Evolutionary conservation across 1,139 yeast species (phyloP).

Genomic region (Debaryomycetaceae sp.): DNA sequence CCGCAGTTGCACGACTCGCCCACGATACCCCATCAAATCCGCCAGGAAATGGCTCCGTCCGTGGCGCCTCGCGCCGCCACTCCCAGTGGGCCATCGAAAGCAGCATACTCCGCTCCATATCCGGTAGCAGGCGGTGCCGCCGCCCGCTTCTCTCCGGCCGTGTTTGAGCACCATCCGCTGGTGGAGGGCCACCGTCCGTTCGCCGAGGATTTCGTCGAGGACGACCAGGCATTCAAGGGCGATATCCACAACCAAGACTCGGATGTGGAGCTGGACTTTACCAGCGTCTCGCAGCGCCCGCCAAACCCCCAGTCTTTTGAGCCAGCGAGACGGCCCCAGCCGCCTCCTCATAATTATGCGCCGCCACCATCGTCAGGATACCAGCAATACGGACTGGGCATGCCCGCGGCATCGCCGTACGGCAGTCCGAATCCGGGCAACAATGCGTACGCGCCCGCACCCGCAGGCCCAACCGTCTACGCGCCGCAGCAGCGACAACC

Average conservation of each 20-base stretch:
- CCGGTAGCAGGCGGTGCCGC: not conserved
- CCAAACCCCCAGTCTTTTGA: slow-evolving; percentile 45
- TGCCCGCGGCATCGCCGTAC: slow-evolving; percentile 2
- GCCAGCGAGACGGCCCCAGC: slow-evolving; percentile 1
- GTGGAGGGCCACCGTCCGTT: slow-evolving; percentile 41
- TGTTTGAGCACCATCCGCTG: slow-evolving; percentile 36
- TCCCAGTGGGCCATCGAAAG: slow-evolving; percentile 15
- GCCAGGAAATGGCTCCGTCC: slow-evolving; percentile 20
- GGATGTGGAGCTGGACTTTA: slow-evolving; percentile 47
- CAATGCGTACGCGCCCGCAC: not conserved
- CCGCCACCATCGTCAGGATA: not conserved
- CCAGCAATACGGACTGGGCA: slow-evolving; percentile 4
- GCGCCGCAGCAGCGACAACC: slow-evolving; percentile 6
- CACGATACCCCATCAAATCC: slow-evolving; percentile 2
- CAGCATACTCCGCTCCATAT: slow-evolving; percentile 10
- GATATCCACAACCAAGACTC: slow-evolving; percentile 13
- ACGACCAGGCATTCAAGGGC: slow-evolving; percentile 1
- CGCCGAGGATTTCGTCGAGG: slow-evolving; percentile 28
- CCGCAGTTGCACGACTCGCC: slow-evolving; percentile 2
- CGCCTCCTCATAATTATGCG: slow-evolving; percentile 2
- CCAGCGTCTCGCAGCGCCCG: slow-evolving; percentile 72
- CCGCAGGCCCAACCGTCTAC: slow-evolving; percentile 1
- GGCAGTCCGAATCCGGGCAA: slow-evolving; percentile 2
- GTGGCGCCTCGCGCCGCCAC: slow-evolving; percentile 16
- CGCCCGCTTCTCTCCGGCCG: slow-evolving; percentile 9